These are phyloP conservation scores for Phytomonas francai DNA, from an alignment of 208 protist genomes.

Conservation along the genomic window DNA sequence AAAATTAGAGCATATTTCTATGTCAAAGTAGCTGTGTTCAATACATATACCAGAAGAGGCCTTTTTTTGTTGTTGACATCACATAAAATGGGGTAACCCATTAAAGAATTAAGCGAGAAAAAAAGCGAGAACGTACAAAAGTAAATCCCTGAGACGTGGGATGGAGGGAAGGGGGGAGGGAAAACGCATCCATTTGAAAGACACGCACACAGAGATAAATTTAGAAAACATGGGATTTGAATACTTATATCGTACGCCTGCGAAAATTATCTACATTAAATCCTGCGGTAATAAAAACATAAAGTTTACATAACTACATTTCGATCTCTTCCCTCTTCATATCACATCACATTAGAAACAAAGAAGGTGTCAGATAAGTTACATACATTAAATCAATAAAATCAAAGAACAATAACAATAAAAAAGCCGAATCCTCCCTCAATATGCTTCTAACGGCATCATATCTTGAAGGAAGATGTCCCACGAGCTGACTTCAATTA, in stretches of 20 bases:
- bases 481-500: too few relatives aligned
- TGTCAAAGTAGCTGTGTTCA: background rate
- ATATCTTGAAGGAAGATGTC: background rate
- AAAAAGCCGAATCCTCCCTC: background rate
- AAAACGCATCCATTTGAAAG: background rate
- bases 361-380: slow-evolving; percentile 10
- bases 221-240: background rate
- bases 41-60: background rate
- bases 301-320: background rate
- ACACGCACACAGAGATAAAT: background rate
- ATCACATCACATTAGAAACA: slow-evolving; percentile 1
- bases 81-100: background rate
- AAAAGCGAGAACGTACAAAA: background rate
- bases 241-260: slow-evolving; percentile 1
- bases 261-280: slow-evolving; percentile 1
- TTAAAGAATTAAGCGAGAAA: background rate
- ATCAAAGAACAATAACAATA: slow-evolving; percentile 8
- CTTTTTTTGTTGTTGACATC: background rate
- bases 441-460: background rate
- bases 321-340: background rate
- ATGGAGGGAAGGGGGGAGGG: too few relatives aligned
- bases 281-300: background rate
- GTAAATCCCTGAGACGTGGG: background rate
- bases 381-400: slow-evolving; percentile 8
- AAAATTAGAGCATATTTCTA: background rate